Base-by-base conservation (phyloP, 1,139 yeast species). In the Geotrichum fermentans region DNA sequence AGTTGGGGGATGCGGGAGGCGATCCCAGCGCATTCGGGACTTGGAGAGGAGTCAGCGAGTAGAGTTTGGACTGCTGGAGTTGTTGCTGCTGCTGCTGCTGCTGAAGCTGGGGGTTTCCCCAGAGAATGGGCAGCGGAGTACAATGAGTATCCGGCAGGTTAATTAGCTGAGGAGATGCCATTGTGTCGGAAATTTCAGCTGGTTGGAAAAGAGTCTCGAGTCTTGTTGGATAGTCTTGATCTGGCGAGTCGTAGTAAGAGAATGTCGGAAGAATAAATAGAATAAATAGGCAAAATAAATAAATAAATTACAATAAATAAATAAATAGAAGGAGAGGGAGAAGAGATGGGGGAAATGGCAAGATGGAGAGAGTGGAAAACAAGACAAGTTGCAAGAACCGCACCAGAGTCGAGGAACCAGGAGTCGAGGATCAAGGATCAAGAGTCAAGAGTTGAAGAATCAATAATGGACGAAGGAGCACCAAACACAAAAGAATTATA, bases 101-200 rank as follows among this genome's bases (percentile, higher is more conserved):
- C 17, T 29, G 30, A n/a, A 29, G 17, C 30, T 30, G 11, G 13
- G 41, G 38, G 32, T 26, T 16, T 5, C 47, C 50, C 67, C 66
- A 63, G 17, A 63, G 55, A 36, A 60, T 62, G 17, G 58, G 58
- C 39, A 58, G 43, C 10, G 59, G 58, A n/a, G 54, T 55, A 45
- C 54, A 57, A 33, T 57, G 57, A 30, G 48, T 49, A 45, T 57
- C 59, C 20, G 53, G 52, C 33, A 51, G n/a, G n/a, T n/a, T n/a
- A n/a, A n/a, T n/a, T n/a, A n/a, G n/a, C n/a, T n/a, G 26, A 17
- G 54, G 21, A 10, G 55, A 47, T 11, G 55, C 30, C 46, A 45
- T 45, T 28, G 30, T 16, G 14, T 40, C 36, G 14, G 43, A 36
- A 13, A 36, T 29, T 8, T 35, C 36, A 35, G 30, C 30, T 32